Evolutionary conservation across 306 rosid genomes (phyloP), one percentile per base, ranked within the genome.

Genomic region (Citrullus colocynthis): DNA sequence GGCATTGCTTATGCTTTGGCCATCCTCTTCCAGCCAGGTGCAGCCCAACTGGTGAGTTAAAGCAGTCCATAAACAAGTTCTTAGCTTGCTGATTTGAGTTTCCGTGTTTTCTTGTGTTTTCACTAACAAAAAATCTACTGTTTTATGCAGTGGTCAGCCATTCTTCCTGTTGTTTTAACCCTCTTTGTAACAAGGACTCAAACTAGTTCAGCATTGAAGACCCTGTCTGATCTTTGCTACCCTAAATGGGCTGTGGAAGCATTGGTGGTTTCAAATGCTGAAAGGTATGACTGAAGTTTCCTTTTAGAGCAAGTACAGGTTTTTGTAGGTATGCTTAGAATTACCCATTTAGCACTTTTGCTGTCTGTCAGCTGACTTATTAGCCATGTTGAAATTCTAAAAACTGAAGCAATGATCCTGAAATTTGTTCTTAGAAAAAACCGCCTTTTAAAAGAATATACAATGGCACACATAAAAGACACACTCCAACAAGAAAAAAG

Each of bases 191-290:
- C 99, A 60, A 90, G 89, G 80, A 84, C 88, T 8, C 85, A 83
- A 57, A 86, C 83, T 39, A 81, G 88, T 78, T 79, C 81, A 77
- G 5, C 86, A 64, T 51, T 95, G 78, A 92, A 87, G 91, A 63
- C 4, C 82, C 30, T 91, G 77, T 88, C 98, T 64, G 85, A 88
- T 59, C 6, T 91, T 2, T 88, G 97, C 88, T 95, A 95, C 82
- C 83, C 99, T 12, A 95, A 90, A 86, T 95, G 98, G 99, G 96
- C 98, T 81, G 78, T 95, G 83, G 92, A 95, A 86, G 98, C 97
- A 67, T 87, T 92, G 57, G 87, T 95, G 52, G 79, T 85, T 65
- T 91, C 96, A 82, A 95, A 92, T 86, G 98, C 97, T 61, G 93
- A 95, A 86, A 95, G 97, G 99, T 90, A 87, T 44, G 44, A 34